phyloP scores from a whole-genome alignment of 2,329 filamentous ascomycete species.

The Claviceps monticola region DNA sequence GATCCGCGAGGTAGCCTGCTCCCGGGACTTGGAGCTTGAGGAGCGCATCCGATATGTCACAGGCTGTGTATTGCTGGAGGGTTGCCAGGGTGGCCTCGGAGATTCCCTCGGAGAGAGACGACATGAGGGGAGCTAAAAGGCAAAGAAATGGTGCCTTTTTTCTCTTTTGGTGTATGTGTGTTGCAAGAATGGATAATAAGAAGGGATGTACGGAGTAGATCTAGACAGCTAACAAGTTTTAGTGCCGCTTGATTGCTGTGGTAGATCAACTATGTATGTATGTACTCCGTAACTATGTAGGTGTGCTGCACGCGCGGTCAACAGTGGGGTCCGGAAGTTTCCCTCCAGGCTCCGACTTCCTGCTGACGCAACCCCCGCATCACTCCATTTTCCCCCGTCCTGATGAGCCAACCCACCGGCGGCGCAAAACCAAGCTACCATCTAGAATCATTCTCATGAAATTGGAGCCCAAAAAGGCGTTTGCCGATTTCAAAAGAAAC shows the following conservation, averaged over 20 bases:
- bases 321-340: too few species aligned
- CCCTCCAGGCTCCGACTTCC: neutral
- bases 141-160: too few species aligned
- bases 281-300: too few species aligned
- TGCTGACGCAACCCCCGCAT: too few species aligned
- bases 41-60: slow-evolving; percentile 58
- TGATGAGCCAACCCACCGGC: slow-evolving; percentile 34
- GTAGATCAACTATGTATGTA: too few species aligned
- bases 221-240: too few species aligned
- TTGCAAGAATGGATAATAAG: too few species aligned
- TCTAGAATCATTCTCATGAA: too few species aligned
- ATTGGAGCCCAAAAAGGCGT: slow-evolving; percentile 90
- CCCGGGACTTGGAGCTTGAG: slow-evolving; percentile 53
- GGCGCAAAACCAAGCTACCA: slow-evolving; percentile 83
- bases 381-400: neutral
- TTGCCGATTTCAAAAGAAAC: slow-evolving; percentile 97
- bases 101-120: slow-evolving; percentile 8
- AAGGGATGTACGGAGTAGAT: too few species aligned
- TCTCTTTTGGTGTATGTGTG: too few species aligned
- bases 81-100: slow-evolving; percentile 11
- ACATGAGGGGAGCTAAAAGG: neutral
- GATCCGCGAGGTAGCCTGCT: slow-evolving; percentile 53
- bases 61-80: slow-evolving; percentile 28
- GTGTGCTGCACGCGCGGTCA: too few species aligned
- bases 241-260: too few species aligned